Conservation (phyloP, 352 stramenopile genomes). For the Phytophthora aleatoria region DNA sequence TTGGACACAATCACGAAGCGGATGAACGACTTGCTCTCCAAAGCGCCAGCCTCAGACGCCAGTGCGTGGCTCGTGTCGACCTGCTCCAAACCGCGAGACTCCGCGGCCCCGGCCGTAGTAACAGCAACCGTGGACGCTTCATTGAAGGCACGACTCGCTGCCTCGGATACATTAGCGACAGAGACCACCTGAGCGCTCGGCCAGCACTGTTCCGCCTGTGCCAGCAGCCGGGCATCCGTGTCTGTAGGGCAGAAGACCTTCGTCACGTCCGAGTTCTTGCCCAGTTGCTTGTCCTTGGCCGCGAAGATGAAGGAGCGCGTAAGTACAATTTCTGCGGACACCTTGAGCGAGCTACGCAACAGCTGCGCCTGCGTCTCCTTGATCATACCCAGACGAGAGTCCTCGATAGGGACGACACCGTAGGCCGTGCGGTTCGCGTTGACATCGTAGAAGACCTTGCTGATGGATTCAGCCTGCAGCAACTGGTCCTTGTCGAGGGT, state of each 20-base stretch:
- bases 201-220: constrained; percentile 75
- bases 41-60: constrained; percentile 45
- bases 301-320: constrained; percentile 77
- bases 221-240: constrained; percentile 54
- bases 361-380: constrained; percentile 87
- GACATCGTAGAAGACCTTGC: constrained; percentile 81
- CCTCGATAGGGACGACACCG: constrained; percentile 87
- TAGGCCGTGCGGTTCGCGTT: constrained; percentile 82
- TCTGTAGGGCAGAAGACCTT: constrained; percentile 67
- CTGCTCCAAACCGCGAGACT: constrained; percentile 44
- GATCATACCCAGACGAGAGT: constrained; percentile 83
- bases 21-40: constrained; percentile 52
- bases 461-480: constrained; percentile 60
- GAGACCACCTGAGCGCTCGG: constrained; percentile 70
- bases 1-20: constrained; percentile 83
- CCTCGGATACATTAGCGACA: constrained; percentile 66
- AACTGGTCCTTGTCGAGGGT: constrained; percentile 54
- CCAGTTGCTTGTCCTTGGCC: constrained; percentile 46
- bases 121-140: constrained; percentile 56
- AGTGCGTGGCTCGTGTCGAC: constrained; percentile 59
- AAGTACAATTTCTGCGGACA: constrained; percentile 77
- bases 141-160: constrained; percentile 45
- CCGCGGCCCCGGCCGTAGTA: constrained; percentile 54
- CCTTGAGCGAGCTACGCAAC: constrained; percentile 74
- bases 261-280: constrained; percentile 55